Base-by-base conservation (phyloP, 371 early-diverging fungal genomes). In the Encephalitozoon intestinalis region DNA sequence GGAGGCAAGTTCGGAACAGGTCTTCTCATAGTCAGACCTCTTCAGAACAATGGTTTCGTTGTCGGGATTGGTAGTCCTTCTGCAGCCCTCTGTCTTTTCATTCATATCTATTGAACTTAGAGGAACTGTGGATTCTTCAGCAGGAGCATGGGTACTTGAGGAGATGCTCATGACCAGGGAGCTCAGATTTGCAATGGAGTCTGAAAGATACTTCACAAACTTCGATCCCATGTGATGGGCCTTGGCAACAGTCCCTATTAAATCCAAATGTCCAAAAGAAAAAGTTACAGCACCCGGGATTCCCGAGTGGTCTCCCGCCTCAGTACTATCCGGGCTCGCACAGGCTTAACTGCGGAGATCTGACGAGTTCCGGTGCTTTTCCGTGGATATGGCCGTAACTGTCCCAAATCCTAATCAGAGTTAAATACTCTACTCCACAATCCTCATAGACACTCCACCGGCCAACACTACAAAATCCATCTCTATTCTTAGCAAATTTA, bases 341-440 rank as follows among this genome's bases (percentile, higher is more conserved):
- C 76, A 67, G 70, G 82, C 81, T 87, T 87, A 79, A 85, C 86
- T 87, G 77, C 86, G 85, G 84, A 86, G 87, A 87, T 87, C 86
- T 79, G 84, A 86, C 86, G 86, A 83, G 86, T 82, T 85, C 85
- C 83, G 86, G 86, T 86, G 83, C 67, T 76, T 75, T 81, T 76
- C 72, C 68, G 77, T 82, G 79, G 82, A 80, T 85, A 86, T 87
- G 86, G 85, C 85, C 87, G 84, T 82, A 85, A 68, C 81, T 85
- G 34, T 31, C 34, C 9, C 1, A 1, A 2, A n/a, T 9, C 12
- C 31, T 0, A 30, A 34, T 1, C 6, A 9, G 0, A 1, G 9
- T 34, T 21, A 58, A 34, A 58, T 58, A 58, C 58, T n/a, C 5
- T 28, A n/a, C n/a, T n/a, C n/a, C n/a, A n/a, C n/a, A n/a, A n/a